Percentiles rank a stretch among this genome's conserved stretches.
These are phyloP conservation scores for Chamaecrista fasciculata DNA, from an alignment of 306 rosid species.

Conservation along the genomic window DNA sequence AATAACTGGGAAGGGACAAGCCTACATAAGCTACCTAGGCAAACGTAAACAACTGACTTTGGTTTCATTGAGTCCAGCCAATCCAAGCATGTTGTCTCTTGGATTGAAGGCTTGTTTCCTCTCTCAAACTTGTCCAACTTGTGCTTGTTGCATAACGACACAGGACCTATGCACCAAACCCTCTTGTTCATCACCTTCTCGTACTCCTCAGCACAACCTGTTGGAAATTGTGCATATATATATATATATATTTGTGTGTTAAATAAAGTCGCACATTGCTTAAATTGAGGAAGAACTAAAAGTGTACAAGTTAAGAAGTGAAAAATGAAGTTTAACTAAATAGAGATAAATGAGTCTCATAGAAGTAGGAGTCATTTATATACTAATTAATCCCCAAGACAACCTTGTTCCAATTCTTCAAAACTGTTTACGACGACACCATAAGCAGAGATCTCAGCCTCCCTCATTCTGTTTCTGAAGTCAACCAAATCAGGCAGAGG, in stretches of 20 bases:
- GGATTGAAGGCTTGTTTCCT: constrained; percentile 67
- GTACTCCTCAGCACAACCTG: constrained; percentile 36
- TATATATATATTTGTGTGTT: no score
- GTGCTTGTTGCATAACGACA: constrained; percentile 53
- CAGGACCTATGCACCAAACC: constrained; percentile 82
- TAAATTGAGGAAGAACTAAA: no score
- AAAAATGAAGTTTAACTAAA: no score
- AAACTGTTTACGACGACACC: constrained; percentile 73
- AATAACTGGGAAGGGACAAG: constrained; percentile 52
- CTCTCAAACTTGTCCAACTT: constrained; percentile 56
- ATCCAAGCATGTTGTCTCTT: constrained; percentile 44
- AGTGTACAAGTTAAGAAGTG: no score
- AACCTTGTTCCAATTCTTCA: constrained; percentile 51
- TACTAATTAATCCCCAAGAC: constrained; percentile 35
- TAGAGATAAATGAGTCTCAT: no score
- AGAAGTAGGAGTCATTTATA: no score
- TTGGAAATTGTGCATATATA: no score
- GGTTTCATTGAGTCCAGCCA: constrained; percentile 62
- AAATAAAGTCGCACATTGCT: no score
- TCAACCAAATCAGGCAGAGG: constrained; percentile 57
- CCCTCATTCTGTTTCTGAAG: constrained; percentile 50
- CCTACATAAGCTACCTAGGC: constrained; percentile 78
- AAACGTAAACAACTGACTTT: constrained; percentile 66
- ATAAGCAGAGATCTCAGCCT: constrained; percentile 50
- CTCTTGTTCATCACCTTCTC: constrained; percentile 41